Evolutionary conservation across 2,329 filamentous ascomycete species (phyloP).

Genomic region (Ophiosphaerella korrae): DNA sequence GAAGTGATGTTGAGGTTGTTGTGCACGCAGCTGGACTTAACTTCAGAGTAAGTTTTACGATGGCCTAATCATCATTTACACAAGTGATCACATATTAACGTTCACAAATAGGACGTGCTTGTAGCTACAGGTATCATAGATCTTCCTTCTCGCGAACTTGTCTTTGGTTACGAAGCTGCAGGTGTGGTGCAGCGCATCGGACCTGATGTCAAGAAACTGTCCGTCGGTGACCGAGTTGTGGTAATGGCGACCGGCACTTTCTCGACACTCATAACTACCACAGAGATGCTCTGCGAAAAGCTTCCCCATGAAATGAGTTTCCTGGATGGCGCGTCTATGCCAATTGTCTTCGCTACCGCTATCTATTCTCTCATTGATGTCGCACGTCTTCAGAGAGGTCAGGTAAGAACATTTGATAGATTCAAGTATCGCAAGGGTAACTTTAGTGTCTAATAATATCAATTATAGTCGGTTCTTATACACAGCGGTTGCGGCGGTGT

Average conservation of each 20-base stretch:
- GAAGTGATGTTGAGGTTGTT: no score
- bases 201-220: slow-evolving; percentile 7
- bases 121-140: background rate
- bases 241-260: slow-evolving; percentile 2
- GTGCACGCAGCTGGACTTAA: background rate
- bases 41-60: background rate
- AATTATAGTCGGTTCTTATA: slow-evolving; percentile 10
- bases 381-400: slow-evolving; percentile 14
- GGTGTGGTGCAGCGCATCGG: slow-evolving; percentile 22
- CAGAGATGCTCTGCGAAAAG: slow-evolving; percentile 6
- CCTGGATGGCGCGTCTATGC: slow-evolving; percentile 34
- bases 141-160: background rate
- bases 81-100: no score
- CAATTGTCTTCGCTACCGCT: slow-evolving; percentile 25
- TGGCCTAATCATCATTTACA: no score
- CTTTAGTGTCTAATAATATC: no score
- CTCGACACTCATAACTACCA: background rate
- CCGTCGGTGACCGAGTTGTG: slow-evolving; percentile 23
- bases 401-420: no score
- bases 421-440: no score
- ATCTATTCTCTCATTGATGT: slow-evolving; percentile 29
- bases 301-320: slow-evolving; percentile 34
- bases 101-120: background rate
- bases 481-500: slow-evolving; percentile 23
- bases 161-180: slow-evolving; percentile 14